phyloP scores from a whole-genome alignment of 106 monocot genomes.

The Agapanthus africanus region DNA sequence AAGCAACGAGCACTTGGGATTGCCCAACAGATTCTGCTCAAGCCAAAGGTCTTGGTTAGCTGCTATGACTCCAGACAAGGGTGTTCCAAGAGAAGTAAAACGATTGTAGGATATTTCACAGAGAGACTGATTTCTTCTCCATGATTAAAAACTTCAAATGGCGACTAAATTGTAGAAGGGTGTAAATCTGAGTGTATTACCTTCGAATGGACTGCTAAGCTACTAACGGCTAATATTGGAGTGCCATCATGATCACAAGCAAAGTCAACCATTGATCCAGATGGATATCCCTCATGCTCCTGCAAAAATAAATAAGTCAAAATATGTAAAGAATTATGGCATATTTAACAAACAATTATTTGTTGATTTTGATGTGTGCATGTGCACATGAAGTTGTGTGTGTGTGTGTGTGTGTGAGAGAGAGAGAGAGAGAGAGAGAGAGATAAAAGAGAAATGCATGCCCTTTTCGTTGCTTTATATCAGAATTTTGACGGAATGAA shows the following conservation, averaged over 20 bases:
- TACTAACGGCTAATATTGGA: constrained; percentile 79
- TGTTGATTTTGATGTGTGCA: too few relatives aligned
- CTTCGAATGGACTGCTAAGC: constrained; percentile 88
- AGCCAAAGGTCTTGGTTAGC: background rate
- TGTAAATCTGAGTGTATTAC: constrained; percentile 15
- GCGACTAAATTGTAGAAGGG: background rate
- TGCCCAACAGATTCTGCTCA: constrained; percentile 68
- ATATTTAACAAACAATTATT: too few relatives aligned
- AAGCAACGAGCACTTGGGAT: constrained; percentile 89
- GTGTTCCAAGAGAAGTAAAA: background rate
- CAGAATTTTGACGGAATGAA: too few relatives aligned
- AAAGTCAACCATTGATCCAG: constrained; percentile 92
- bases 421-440: too few relatives aligned
- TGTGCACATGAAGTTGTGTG: too few relatives aligned
- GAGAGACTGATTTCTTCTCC: background rate
- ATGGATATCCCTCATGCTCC: constrained; percentile 81
- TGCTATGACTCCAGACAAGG: background rate
- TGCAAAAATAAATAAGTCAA: constrained; percentile 12
- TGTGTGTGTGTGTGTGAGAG: too few relatives aligned
- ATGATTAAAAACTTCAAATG: too few relatives aligned
- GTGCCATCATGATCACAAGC: constrained; percentile 76
- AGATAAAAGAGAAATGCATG: too few relatives aligned
- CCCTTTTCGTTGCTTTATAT: too few relatives aligned
- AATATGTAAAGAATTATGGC: background rate
- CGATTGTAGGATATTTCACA: background rate